Evolutionary conservation across 495 filamentous ascomycete species (phyloP), one percentile per base, ranked within the genome.

Genomic region (Pseudevernia furfuracea): DNA sequence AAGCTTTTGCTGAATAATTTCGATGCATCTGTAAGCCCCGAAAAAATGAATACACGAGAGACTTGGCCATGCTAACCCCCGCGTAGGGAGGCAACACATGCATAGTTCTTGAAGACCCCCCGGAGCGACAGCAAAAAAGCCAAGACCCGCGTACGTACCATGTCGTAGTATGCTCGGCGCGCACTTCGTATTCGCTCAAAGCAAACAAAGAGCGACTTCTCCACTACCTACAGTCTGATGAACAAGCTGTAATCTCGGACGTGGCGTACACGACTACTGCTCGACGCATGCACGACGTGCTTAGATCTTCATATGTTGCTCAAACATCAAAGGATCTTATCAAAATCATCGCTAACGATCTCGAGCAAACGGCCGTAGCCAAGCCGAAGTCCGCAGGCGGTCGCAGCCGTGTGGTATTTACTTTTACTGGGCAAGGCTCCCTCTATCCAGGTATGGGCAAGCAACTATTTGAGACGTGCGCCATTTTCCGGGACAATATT

Each of bases 231-330:
- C 30, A 34, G 14, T 34, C 28, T n/a, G 17, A 21, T 17, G 30
- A 55, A 34, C 30, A n/a, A 5, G 7, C 14, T 12, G 39, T 23
- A 14, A 25, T 64, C 36, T 48, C 55, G 11, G 75, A 82, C 59
- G 74, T 92, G 0, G 81, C 88, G 4, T 92, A 91, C 72, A 88
- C 87, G 4, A 87, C 84, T 5, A 89, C 86, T 6, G 89, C 87
- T 49, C 82, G 89, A 32, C 82, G 84, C n/a, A 82, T 83, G 6
- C 89, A 90, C 56, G 82, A 90, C 71, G 78, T 79, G 62, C 81
- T 81, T 74, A 82, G 88, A 8, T 43, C 70, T 2, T 69, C 73
- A 1, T 63, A 71, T 23, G 58, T 66, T 17, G 73, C 62, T 0
- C 70, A 72, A 1, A 62, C 59, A 44, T 43, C 53, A 28, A 34